Base-by-base conservation (phyloP, 441 rosid species). In the Erodium texanum region DNA sequence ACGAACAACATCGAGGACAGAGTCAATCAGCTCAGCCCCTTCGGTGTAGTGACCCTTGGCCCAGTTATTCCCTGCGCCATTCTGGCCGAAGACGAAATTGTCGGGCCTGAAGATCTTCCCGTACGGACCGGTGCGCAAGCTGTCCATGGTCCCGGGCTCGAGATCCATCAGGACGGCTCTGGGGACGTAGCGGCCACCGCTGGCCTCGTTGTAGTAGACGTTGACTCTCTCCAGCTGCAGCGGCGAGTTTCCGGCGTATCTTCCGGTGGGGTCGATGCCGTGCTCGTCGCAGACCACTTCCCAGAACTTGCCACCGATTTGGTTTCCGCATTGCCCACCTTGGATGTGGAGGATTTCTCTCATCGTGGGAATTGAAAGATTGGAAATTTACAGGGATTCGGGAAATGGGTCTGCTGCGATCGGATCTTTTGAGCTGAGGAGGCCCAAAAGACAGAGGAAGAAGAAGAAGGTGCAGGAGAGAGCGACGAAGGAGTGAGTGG, bases 281-380 rank as follows among this genome's bases (percentile, higher is more conserved):
- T 84, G 87, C 69, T 85, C 89, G 7, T 81, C 79, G 65, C 89
- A 85, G 5, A 82, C 80, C 24, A 84, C 88, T 69, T 84, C 88
- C 88, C 88, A 84, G 80, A 84, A 82, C 82, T 83, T 83, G 45
- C 84, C 83, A 7, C 87, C 87, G 71, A 83, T 83, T 61, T 83
- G 87, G 75, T 83, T 83, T 3, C 87, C 84, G 48, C 87, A 83
- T 24, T 83, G 87, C 18, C 87, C 87, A 7, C 82, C 84, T 43
- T 83, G 87, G 52, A 83, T 76, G 65, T 84, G 87, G 54, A 84
- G 81, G 74, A 84, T 84, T 73, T 84, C 85, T 62, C 87, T 76
- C 85, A 84, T 84, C 70, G 74, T 73, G 41, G 43, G 10, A 8
- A 1, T 2, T 36, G 43, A 36, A 8, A 36, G 10, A 36, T 36